phyloP scores from a whole-genome alignment of 768 basidiomycete genomes.

The Steccherinum ochraceum region DNA sequence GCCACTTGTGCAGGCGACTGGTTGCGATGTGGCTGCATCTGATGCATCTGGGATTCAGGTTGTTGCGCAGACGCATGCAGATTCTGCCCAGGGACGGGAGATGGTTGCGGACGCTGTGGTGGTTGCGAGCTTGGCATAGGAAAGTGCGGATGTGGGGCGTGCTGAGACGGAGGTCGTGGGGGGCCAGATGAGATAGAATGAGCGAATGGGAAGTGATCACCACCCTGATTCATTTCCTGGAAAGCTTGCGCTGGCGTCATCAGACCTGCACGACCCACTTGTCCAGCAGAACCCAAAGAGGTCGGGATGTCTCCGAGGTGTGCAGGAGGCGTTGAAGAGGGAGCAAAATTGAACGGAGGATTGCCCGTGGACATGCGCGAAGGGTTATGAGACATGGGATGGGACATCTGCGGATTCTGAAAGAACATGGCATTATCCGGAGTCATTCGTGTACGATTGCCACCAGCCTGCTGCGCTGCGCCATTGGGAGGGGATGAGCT shows the following conservation, averaged over 20 bases:
- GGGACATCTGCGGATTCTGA: conserved; percentile 28
- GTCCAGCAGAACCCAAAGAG: conserved; percentile 30
- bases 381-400: conserved; percentile 24
- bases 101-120: conserved; percentile 6
- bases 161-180: conserved; percentile 26
- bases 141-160: conserved; percentile 36
- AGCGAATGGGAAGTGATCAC: conserved; percentile 5
- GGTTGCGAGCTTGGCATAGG: conserved; percentile 23
- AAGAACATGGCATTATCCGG: conserved; percentile 43
- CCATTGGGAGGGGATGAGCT: conserved; percentile 10
- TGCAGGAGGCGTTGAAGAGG: conserved; percentile 41
- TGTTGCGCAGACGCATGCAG: conserved; percentile 28
- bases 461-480: conserved; percentile 29
- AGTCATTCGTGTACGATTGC: conserved; percentile 36
- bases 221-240: conserved; percentile 39
- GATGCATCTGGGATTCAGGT: conserved; percentile 33
- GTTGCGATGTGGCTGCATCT: no score
- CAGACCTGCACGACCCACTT: conserved; percentile 37
- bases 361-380: conserved; percentile 10
- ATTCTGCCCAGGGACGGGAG: conserved; percentile 9
- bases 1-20: conserved; percentile 33
- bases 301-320: conserved; percentile 38
- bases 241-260: conserved; percentile 57
- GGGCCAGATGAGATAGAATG: conserved; percentile 7
- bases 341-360: conserved; percentile 26